Conservation (phyloP, 169 alveolate genomes). For the Eimeria necatrix region DNA sequence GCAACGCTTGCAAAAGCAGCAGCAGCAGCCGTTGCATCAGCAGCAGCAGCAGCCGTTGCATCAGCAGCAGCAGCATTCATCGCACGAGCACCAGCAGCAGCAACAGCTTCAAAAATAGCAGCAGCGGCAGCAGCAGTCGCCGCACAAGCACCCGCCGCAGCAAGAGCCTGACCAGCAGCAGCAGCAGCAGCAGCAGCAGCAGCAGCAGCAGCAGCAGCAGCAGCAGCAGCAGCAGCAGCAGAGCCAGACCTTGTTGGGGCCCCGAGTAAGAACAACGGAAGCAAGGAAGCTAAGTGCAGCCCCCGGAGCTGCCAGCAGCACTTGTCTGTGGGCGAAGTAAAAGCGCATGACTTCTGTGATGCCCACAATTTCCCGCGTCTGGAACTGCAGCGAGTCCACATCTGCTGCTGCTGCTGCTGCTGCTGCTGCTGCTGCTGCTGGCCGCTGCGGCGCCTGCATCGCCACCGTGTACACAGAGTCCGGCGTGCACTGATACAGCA, state of each 20-base stretch:
- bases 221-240: not conserved
- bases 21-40: not conserved
- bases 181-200: not conserved
- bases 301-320: conserved; percentile 1
- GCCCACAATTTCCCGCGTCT: not conserved
- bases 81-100: not conserved
- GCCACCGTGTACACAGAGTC: conserved; percentile 11
- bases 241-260: not conserved
- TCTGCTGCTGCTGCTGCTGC: not conserved
- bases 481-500: conserved; percentile 17
- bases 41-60: not conserved
- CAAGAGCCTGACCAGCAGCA: not conserved
- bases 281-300: conserved; percentile 1
- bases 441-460: not conserved
- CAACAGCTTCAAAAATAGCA: not conserved
- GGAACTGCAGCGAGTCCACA: not conserved
- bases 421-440: not conserved
- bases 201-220: not conserved
- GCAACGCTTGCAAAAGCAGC: not conserved
- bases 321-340: not conserved
- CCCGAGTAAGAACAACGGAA: conserved; percentile 68
- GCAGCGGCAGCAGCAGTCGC: not conserved
- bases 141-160: not conserved
- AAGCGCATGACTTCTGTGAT: conserved; percentile 48
- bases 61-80: not conserved